Conservation (phyloP, 1,284 basidiomycete genomes). For the Entoloma clypeatum region DNA sequence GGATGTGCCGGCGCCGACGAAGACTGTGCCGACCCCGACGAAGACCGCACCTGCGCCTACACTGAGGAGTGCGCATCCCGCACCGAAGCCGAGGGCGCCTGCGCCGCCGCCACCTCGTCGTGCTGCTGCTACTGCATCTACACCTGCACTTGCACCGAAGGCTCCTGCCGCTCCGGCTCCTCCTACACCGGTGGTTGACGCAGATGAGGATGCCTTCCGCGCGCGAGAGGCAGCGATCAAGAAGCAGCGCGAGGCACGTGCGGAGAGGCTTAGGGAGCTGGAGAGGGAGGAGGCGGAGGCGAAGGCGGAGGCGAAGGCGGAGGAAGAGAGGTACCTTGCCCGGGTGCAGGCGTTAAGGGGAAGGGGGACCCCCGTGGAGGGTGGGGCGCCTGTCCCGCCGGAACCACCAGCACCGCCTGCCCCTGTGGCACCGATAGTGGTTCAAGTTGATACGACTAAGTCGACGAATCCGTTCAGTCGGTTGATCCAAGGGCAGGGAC, state of each 20-base stretch:
- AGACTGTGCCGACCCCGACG: too few relatives aligned
- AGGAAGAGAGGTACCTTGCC: conserved; percentile 60
- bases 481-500: conserved; percentile 49
- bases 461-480: conserved; percentile 69
- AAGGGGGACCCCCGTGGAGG: conserved; percentile 35
- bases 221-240: conserved; percentile 61
- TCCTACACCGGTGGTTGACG: conserved; percentile 44
- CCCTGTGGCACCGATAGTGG: conserved; percentile 29
- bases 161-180: too few relatives aligned
- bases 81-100: conserved; percentile 36
- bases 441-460: conserved; percentile 28
- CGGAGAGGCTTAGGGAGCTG: conserved; percentile 59
- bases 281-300: conserved; percentile 73
- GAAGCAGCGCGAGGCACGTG: conserved; percentile 53
- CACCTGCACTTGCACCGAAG: too few relatives aligned
- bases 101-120: conserved; percentile 40
- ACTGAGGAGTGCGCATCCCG: conserved; percentile 33
- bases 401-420: conserved; percentile 30
- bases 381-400: conserved; percentile 22
- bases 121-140: conserved; percentile 46
- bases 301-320: too few relatives aligned
- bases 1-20: conserved; percentile 28
- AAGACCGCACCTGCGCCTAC: conserved; percentile 30
- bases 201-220: conserved; percentile 62
- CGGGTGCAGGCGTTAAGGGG: conserved; percentile 46